Conservation (phyloP, 164 flowering plant genomes). For the Stephania japonica region DNA sequence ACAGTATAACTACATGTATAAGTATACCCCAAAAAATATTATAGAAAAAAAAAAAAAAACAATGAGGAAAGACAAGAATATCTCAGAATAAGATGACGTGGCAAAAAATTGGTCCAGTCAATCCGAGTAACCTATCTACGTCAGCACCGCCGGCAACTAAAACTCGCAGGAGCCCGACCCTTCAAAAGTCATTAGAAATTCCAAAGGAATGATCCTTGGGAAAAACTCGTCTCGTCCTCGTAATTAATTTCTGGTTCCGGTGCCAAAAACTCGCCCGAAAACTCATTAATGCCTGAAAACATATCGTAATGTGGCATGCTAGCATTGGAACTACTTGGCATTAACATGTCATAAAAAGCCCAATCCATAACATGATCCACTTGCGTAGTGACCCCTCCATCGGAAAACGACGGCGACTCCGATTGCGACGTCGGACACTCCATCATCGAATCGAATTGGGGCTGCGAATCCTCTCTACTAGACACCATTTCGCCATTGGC, state of each 20-base stretch:
- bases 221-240: constrained; percentile 11
- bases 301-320: constrained; percentile 31
- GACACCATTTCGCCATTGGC: constrained; percentile 1
- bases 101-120: neutral
- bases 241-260: constrained; percentile 16
- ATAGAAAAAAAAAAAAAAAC: neutral
- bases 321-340: constrained; percentile 13
- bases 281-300: constrained; percentile 42
- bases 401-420: constrained; percentile 19
- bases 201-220: constrained; percentile 49
- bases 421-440: constrained; percentile 15
- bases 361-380: constrained; percentile 19
- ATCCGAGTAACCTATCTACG: neutral
- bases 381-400: constrained; percentile 18
- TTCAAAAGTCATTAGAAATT: constrained; percentile 26
- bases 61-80: too few species aligned
- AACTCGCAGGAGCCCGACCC: constrained; percentile 18
- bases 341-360: constrained; percentile 24
- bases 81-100: neutral
- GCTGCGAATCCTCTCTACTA: neutral
- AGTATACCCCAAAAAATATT: neutral
- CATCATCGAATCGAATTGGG: too few species aligned
- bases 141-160: constrained; percentile 22
- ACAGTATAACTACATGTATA: too few species aligned
- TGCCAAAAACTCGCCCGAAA: constrained; percentile 18